Conservation (phyloP, 2,329 filamentous ascomycete genomes). For the Claviceps capensis region DNA sequence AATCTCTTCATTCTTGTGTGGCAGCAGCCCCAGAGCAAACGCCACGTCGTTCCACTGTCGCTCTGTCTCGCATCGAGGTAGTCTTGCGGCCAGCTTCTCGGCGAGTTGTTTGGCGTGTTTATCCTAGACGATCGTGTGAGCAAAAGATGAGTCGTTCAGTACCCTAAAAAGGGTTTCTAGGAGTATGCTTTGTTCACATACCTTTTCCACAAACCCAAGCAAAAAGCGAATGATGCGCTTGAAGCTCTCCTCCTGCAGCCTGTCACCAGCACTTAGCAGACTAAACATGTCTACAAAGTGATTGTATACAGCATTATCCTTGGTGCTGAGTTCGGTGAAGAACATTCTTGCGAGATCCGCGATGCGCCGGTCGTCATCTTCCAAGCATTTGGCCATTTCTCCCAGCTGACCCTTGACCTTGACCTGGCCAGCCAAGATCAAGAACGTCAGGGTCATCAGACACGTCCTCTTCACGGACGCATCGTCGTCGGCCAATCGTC, state of each 20-base stretch:
- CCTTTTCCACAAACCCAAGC: conserved; percentile 94
- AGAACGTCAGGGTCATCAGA: conserved; percentile 94
- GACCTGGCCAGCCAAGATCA: conserved; percentile 93
- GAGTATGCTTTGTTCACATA: conserved; percentile 26
- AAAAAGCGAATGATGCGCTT: conserved; percentile 82
- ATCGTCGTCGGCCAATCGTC: conserved; percentile 78
- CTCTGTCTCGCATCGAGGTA: conserved; percentile 78
- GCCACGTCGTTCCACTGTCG: conserved; percentile 96
- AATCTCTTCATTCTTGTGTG: conserved; percentile 89
- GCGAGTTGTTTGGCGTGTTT: conserved; percentile 93
- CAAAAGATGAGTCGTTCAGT: conserved; percentile 8
- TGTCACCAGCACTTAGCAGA: conserved; percentile 68
- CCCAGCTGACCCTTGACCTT: conserved; percentile 98
- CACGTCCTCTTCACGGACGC: conserved; percentile 91
- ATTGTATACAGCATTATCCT: conserved; percentile 98
- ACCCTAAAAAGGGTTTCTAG: conserved; percentile 5
- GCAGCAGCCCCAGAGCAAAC: conserved; percentile 75
- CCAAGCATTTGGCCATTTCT: conserved; percentile 97
- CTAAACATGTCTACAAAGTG: conserved; percentile 99
- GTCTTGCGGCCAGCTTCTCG: conserved; percentile 77
- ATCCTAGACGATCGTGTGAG: conserved; percentile 42
- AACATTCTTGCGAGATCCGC: conserved; percentile 94
- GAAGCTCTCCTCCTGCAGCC: conserved; percentile 73
- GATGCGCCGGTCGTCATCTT: conserved; percentile 89
- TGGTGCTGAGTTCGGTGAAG: conserved; percentile 92